Conservation (phyloP, 2,329 filamentous ascomycete genomes). For the Fusarium torulosum region DNA sequence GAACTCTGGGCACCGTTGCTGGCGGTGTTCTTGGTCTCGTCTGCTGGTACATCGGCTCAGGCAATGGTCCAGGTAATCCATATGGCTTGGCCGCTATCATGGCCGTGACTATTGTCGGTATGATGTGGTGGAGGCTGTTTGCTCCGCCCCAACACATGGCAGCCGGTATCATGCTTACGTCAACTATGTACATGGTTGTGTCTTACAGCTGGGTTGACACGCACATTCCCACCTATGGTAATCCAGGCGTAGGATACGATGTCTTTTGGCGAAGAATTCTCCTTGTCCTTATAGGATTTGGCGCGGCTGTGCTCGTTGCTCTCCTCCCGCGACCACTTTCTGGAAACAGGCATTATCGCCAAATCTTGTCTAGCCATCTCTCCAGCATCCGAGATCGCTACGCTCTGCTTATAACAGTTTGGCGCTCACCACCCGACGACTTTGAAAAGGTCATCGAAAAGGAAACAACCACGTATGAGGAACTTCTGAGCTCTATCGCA, state of each 20-base stretch:
- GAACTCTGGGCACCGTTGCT: slow-evolving; percentile 19
- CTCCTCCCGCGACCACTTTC: slow-evolving; percentile 14
- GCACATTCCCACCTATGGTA: slow-evolving; percentile 34
- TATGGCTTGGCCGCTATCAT: slow-evolving; percentile 39
- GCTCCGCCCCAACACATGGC: slow-evolving; percentile 34
- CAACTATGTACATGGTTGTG: slow-evolving; percentile 37
- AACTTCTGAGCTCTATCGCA: slow-evolving; percentile 13
- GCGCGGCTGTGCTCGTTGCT: slow-evolving; percentile 14
- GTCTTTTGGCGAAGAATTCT: slow-evolving; percentile 25
- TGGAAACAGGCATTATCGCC: slow-evolving; percentile 17
- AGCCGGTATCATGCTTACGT: slow-evolving; percentile 39
- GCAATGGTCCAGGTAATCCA: slow-evolving; percentile 19
- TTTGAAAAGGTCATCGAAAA: slow-evolving; percentile 21
- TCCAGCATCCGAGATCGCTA: slow-evolving; percentile 22
- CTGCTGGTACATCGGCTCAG: slow-evolving; percentile 24
- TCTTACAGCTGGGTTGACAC: slow-evolving; percentile 43
- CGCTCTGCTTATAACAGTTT: slow-evolving; percentile 13
- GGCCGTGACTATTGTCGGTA: slow-evolving; percentile 27
- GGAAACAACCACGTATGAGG: slow-evolving; percentile 13
- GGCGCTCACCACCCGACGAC: slow-evolving; percentile 14
- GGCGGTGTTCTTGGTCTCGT: slow-evolving; percentile 21
- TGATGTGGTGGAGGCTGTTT: slow-evolving; percentile 44
- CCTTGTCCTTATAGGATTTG: slow-evolving; percentile 25
- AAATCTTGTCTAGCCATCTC: slow-evolving; percentile 18
- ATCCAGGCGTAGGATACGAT: slow-evolving; percentile 19